phyloP scores from a whole-genome alignment of 1,139 yeast genomes.

The Protomyces inouyei region DNA sequence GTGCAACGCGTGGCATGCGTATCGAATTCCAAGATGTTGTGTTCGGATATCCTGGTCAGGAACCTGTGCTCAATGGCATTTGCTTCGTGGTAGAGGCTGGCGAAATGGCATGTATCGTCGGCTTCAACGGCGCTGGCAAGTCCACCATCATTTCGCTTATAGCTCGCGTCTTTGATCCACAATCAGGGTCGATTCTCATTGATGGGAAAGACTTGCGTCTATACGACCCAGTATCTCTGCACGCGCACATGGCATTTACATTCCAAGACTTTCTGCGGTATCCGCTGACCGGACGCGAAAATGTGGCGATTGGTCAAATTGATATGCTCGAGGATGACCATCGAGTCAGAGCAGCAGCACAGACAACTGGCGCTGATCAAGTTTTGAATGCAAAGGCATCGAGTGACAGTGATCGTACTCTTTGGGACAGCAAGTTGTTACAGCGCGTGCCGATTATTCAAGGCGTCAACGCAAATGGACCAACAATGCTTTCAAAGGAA shows the following conservation, averaged over 20 bases:
- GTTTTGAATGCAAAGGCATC: constrained; percentile 5
- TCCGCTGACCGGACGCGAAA: constrained; percentile 18
- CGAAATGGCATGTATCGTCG: constrained; percentile 11
- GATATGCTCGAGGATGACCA: neutral
- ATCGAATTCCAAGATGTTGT: constrained; percentile 9
- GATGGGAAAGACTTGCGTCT: constrained; percentile 7
- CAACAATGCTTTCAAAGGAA: neutral
- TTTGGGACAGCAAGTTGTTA: constrained; percentile 7
- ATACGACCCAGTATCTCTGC: constrained; percentile 7
- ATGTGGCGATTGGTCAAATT: constrained; percentile 15
- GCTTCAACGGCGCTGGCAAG: constrained; percentile 22
- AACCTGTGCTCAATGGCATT: constrained; percentile 8
- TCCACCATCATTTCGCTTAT: constrained; percentile 8
- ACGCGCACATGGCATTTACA: constrained; percentile 8
- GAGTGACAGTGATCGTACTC: neutral
- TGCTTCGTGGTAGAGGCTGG: constrained; percentile 10
- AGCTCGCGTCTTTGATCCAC: constrained; percentile 11
- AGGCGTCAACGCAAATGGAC: neutral
- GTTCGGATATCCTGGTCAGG: constrained; percentile 3
- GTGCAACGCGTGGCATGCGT: neutral
- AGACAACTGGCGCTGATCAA: constrained; percentile 9
- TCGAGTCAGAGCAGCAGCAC: constrained; percentile 1
- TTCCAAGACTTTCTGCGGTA: constrained; percentile 16
- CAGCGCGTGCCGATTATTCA: neutral
- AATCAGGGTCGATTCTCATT: constrained; percentile 1